Evolutionary conservation across 78 protist species (phyloP), one percentile per base, ranked within the genome.

Genomic region (slime mould (Dictyostelium discoideum)): DNA sequence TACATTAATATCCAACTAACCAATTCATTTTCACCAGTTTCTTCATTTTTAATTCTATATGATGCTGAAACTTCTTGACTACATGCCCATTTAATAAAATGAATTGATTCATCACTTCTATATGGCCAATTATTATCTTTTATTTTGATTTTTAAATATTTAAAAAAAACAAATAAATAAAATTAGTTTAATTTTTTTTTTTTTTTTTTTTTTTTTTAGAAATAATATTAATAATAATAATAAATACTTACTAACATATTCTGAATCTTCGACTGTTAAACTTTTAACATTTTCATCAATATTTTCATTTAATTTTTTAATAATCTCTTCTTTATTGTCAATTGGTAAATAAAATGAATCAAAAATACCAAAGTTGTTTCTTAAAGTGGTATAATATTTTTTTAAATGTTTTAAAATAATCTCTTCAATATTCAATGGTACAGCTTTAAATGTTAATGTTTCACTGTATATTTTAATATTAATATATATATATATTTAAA

Each of bases 1-100:
- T 85, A 85, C 20, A 44, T 50, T 4, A 85, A 69, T 3, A 72
- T 72, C 90, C 90, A 85, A 18, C 81, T 69, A 20, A 40, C 65
- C 18, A 85, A 22, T 48, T 80, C 65, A 3, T 6, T 37, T 16
- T 74, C 81, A 29, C 73, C 73, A 8, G 77, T 76, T 26, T 84
- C 88, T 69, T 69, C 29, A 10, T 16, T 42, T 32, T n/a, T 84
- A 37, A 85, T 5, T 76, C 83, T 76, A 76, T 76, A 76, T 20
- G 57, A n/a, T 32, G 50, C 83, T 76, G 83, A 76, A 76, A 76
- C 32, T 8, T 76, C 40, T 76, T 24, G 46, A 39, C 57, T 76
- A 20, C 83, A 76, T 39, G 57, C 42, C 29, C 29, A 76, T 76
- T 32, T 29, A 7, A 76, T 32, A 29, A 76, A 76, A 20, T 29